A percentile compares a stretch with the other conserved stretches of the same genome.
Conservation (phyloP, 164 flowering plant genomes). For the grape (Vitis vinifera) region ASM3070453v1 NC_081808.1:21645501-21646000, state of each 20-base stretch:
- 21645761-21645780: too few relatives aligned
- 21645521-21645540: too few relatives aligned
- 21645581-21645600: too few relatives aligned
- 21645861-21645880: slow-evolving; percentile 86
- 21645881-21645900: slow-evolving; percentile 54
- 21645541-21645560: too few relatives aligned
- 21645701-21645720: not conserved
- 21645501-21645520: too few relatives aligned
- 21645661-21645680: too few relatives aligned
- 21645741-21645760: too few relatives aligned
- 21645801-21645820: not conserved
- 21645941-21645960: not conserved
- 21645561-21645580: too few relatives aligned
- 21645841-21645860: slow-evolving; percentile 86
- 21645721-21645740: not conserved
- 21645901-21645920: slow-evolving; percentile 61
- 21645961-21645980: not conserved
- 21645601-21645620: too few relatives aligned
- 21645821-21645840: not conserved
- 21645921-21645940: not conserved
- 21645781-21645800: not conserved
- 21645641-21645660: too few relatives aligned
- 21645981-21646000: slow-evolving; percentile 46
- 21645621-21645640: too few relatives aligned
- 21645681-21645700: too few relatives aligned